phyloP scores from a whole-genome alignment of 1,139 yeast species.

The Meyerozyma carpophila region DNA sequence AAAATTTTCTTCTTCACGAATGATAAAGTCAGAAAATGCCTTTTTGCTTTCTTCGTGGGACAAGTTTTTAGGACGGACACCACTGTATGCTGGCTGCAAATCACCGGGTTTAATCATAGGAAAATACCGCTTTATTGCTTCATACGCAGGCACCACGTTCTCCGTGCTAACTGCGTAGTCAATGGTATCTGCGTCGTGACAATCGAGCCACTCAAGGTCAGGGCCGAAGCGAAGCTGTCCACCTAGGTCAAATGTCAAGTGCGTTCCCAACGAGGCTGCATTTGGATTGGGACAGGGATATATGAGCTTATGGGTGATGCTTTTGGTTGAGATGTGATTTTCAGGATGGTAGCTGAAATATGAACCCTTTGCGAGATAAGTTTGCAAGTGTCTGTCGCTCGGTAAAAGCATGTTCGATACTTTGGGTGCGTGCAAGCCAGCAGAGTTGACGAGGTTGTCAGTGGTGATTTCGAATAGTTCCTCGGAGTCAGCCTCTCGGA shows the following conservation, averaged over 20 bases:
- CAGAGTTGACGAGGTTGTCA: conserved; percentile 64
- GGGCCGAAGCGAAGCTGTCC: conserved; percentile 86
- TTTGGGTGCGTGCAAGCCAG: conserved; percentile 70
- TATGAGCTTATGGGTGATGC: conserved; percentile 38
- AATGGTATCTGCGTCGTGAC: conserved; percentile 22
- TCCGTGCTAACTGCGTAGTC: conserved; percentile 44
- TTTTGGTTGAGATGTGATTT: conserved; percentile 23
- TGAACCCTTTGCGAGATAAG: conserved; percentile 79
- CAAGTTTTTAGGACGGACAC: conserved; percentile 73
- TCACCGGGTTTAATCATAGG: conserved; percentile 50
- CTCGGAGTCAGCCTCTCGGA: conserved; percentile 27
- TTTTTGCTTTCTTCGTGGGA: conserved; percentile 35
- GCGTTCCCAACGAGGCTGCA: conserved; percentile 78
- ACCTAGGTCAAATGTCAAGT: conserved; percentile 76
- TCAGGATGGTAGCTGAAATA: conserved; percentile 57
- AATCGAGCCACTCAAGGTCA: conserved; percentile 74
- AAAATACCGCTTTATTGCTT: conserved; percentile 58
- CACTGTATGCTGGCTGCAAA: conserved; percentile 66
- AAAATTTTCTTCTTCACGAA: conserved; percentile 55
- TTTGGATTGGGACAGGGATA: conserved; percentile 80
- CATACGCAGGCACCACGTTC: conserved; percentile 50
- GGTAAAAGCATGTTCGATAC: conserved; percentile 70
- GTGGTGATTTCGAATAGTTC: conserved; percentile 44
- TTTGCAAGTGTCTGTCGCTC: conserved; percentile 46
- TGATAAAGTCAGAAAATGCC: conserved; percentile 66